Evolutionary conservation across 164 flowering plant genomes (phyloP).

Genomic region (Magnolia kwangsiensis): DNA sequence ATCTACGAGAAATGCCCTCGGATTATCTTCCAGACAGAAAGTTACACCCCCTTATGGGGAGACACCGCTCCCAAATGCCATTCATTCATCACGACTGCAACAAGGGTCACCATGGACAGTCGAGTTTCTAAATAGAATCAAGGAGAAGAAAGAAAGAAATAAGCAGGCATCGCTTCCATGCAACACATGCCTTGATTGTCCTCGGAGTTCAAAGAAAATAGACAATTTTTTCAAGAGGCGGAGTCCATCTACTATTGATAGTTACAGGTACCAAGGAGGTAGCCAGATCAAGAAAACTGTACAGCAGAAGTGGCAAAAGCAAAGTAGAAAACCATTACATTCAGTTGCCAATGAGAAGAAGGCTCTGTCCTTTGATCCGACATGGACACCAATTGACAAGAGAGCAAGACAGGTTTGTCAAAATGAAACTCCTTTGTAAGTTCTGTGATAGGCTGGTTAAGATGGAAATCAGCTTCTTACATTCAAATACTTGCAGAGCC

Average conservation of each 20-base stretch:
- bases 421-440: not conserved
- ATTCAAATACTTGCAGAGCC: slow-evolving; percentile 42
- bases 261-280: slow-evolving; percentile 66
- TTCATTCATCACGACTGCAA: slow-evolving; percentile 37
- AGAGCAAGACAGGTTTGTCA: slow-evolving; percentile 67
- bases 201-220: slow-evolving; percentile 25
- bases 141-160: slow-evolving; percentile 62
- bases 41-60: slow-evolving; percentile 21
- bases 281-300: slow-evolving; percentile 32
- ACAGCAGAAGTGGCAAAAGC: slow-evolving; percentile 46
- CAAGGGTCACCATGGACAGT: slow-evolving; percentile 84
- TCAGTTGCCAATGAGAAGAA: slow-evolving; percentile 34
- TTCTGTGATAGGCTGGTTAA: not conserved
- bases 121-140: slow-evolving; percentile 79
- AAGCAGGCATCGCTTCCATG: slow-evolving; percentile 40
- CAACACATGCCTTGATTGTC: slow-evolving; percentile 28
- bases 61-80: slow-evolving; percentile 55
- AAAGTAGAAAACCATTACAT: slow-evolving; percentile 20
- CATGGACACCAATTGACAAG: slow-evolving; percentile 74
- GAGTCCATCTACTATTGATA: slow-evolving; percentile 81
- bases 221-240: slow-evolving; percentile 51
- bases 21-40: slow-evolving; percentile 23
- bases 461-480: not conserved
- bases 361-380: slow-evolving; percentile 23
- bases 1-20: slow-evolving; percentile 19